phyloP scores from a whole-genome alignment of 2,329 filamentous ascomycete genomes.

The Amauroascus niger region DNA sequence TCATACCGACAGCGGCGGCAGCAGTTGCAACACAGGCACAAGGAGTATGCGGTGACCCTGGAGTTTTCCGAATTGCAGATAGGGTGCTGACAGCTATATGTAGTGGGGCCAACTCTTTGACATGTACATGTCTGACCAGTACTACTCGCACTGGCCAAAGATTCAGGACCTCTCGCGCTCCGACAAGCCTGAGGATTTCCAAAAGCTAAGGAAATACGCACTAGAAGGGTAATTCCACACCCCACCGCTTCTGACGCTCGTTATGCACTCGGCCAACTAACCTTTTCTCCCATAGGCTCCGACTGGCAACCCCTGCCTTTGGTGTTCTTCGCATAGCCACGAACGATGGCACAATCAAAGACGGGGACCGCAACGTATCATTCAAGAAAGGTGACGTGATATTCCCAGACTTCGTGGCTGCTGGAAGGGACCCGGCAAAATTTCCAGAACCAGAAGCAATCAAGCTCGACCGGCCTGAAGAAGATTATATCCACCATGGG shows the following conservation, averaged over 20 bases:
- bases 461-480: constrained; percentile 34
- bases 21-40: constrained; percentile 50
- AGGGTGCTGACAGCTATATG: not conserved
- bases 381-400: constrained; percentile 31
- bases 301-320: constrained; percentile 17
- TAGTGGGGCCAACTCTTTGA: constrained; percentile 43
- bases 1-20: constrained; percentile 49
- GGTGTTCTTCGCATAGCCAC: constrained; percentile 31
- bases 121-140: constrained; percentile 45
- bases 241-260: constrained; percentile 34
- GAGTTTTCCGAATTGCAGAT: too few relatives aligned
- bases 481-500: constrained; percentile 38
- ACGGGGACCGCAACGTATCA: constrained; percentile 26
- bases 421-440: constrained; percentile 31
- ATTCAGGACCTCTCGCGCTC: constrained; percentile 42
- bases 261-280: constrained; percentile 36
- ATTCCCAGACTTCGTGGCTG: constrained; percentile 29
- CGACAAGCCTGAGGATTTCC: constrained; percentile 31
- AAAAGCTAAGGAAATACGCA: constrained; percentile 42
- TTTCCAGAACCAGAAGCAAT: constrained; percentile 35
- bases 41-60: constrained; percentile 40
- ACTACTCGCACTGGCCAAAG: constrained; percentile 38
- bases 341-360: constrained; percentile 27
- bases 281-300: constrained; percentile 22
- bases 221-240: constrained; percentile 47